These are phyloP conservation scores for Boletus sp. DNA, from an alignment of 768 basidiomycete species.

Conservation along the genomic window DNA sequence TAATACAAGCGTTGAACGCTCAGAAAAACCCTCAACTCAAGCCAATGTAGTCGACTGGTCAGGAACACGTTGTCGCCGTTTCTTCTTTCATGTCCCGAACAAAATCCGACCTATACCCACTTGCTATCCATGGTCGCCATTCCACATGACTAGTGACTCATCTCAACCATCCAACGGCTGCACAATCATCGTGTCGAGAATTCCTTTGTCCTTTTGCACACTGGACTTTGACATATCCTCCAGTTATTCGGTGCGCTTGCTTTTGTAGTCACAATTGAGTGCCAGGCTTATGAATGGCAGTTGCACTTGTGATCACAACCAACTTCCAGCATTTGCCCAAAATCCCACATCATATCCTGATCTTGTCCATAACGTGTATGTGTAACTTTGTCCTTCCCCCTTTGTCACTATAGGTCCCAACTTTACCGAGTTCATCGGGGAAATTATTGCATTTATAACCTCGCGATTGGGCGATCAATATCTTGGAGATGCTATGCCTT, in stretches of 20 bases:
- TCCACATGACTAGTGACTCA: no score
- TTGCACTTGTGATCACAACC: neutral
- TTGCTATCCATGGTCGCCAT: neutral
- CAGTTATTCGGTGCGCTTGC: no score
- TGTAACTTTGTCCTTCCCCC: neutral
- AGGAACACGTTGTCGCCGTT: no score
- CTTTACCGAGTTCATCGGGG: neutral
- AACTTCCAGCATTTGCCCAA: neutral
- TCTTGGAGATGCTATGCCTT: no score
- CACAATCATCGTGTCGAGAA: no score
- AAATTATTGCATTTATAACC: constrained; percentile 20
- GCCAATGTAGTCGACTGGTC: no score
- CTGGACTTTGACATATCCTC: neutral
- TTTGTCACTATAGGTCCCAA: no score
- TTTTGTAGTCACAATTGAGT: neutral
- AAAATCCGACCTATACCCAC: neutral
- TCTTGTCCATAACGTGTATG: neutral
- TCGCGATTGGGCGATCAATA: neutral
- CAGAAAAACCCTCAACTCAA: no score
- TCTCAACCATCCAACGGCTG: neutral
- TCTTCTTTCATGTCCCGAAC: no score
- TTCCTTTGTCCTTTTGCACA: neutral
- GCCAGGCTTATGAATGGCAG: neutral
- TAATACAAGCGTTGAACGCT: no score
- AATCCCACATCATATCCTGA: neutral